Base-by-base conservation (phyloP, 768 basidiomycete genomes). In the Pulveroboletus sp. region DNA sequence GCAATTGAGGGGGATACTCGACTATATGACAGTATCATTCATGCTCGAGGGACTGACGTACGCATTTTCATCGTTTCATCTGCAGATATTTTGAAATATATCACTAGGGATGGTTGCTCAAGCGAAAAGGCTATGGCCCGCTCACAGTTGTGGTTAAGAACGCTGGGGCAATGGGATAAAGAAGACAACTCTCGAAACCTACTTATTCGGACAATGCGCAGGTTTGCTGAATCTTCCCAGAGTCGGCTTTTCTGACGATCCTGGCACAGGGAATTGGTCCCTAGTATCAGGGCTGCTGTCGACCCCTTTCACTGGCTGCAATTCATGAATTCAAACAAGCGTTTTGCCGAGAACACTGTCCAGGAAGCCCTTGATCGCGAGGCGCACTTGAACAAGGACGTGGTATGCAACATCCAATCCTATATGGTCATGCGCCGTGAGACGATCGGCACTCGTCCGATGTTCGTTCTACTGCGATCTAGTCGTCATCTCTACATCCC, bases 11-110 rank as follows among this genome's bases (percentile, higher is more conserved):
- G 60, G 40, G 16, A 68, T 67, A 16, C 54, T 62, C 23, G 49
- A 57, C 41, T 67, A 63, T 17, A 67, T 67, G 64, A 63, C 61
- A 12, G 19, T 48, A 14, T 67, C 65, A 8, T 65, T 67, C 48
- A 64, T 67, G 61, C 54, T 67, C 8, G 65, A 66, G 42, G 61
- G 61, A 32, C 35, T 64, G 30, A 66, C 65, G 65, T 61, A 46
- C 19, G 59, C 23, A 37, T 17, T 10, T 51, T 16, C 16, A 30
- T 11, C 13, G 8, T 38, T 31, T 44, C 17, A 1, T 52, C 12
- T 35, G 23, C 20, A 46, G 5, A 9, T 19, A 9, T 23, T 47
- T 26, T 51, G 29, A 53, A n/a, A 6, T 5, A 23, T 29, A 35
- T 26, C 29, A 23, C 41, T 20, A 65, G 64, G 23, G 64, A 66